Evolutionary conservation across 2,329 filamentous ascomycete genomes (phyloP).

Genomic region (Ophiostoma angusticollis): DNA sequence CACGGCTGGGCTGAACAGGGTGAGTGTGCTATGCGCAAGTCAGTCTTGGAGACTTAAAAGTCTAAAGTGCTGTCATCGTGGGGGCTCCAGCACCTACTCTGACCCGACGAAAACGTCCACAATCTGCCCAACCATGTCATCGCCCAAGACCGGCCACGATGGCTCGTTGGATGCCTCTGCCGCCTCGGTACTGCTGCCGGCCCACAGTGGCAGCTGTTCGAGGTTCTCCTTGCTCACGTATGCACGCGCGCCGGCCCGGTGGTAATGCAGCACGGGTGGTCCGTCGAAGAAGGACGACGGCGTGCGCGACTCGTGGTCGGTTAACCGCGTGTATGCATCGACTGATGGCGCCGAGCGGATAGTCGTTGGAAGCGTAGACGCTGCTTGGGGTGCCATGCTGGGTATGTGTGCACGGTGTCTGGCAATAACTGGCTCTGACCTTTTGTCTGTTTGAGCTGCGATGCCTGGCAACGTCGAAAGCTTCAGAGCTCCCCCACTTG

Average conservation of each 20-base stretch:
- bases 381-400: conserved; percentile 6
- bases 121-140: conserved; percentile 30
- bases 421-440: neutral
- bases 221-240: conserved; percentile 43
- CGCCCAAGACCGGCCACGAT: conserved; percentile 18
- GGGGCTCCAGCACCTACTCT: conserved; percentile 37
- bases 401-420: neutral
- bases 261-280: conserved; percentile 58
- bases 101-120: conserved; percentile 48
- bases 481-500: too few relatives aligned
- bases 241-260: conserved; percentile 43
- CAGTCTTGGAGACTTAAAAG: conserved; percentile 3
- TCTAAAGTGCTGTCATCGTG: too few relatives aligned
- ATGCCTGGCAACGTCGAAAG: too few relatives aligned
- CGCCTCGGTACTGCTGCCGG: conserved; percentile 25
- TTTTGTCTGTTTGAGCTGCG: too few relatives aligned
- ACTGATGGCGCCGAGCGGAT: conserved; percentile 43
- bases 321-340: conserved; percentile 49
- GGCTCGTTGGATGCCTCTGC: conserved; percentile 21
- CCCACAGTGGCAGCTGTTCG: conserved; percentile 42
- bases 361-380: conserved; percentile 29
- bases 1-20: conserved; percentile 47
- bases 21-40: conserved; percentile 34
- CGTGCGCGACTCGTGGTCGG: conserved; percentile 59
- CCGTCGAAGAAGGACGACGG: conserved; percentile 58